Percentiles rank a stretch among this genome's conserved stretches.
phyloP scores from a whole-genome alignment of 2,329 filamentous ascomycete species.

The Ceratocystis huliohia region DNA sequence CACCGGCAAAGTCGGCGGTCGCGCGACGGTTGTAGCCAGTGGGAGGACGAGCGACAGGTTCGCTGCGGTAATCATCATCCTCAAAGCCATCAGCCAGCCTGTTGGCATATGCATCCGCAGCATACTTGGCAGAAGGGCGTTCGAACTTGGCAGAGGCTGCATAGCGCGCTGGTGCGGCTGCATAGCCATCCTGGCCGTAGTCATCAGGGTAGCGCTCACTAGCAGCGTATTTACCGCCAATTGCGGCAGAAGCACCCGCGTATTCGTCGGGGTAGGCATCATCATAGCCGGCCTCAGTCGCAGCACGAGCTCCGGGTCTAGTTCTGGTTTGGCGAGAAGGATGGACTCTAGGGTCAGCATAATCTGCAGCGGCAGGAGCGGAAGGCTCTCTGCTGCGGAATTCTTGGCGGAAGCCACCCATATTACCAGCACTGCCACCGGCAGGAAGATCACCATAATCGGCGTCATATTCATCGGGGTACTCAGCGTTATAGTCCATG shows the following conservation, averaged over 20 bases:
- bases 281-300: conserved; percentile 16
- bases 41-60: conserved; percentile 10
- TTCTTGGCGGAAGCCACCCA: conserved; percentile 17
- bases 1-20: background rate
- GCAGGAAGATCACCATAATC: conserved; percentile 17
- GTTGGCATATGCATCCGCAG: conserved; percentile 9
- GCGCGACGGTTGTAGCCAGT: conserved; percentile 12
- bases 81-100: conserved; percentile 7
- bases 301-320: conserved; percentile 4
- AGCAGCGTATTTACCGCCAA: conserved; percentile 4
- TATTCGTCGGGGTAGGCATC: conserved; percentile 15
- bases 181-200: conserved; percentile 9
- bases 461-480: conserved; percentile 14
- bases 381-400: conserved; percentile 14
- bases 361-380: conserved; percentile 15
- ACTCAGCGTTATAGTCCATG: conserved; percentile 17
- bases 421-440: conserved; percentile 16
- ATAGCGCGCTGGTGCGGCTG: conserved; percentile 11
- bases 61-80: conserved; percentile 12
- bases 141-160: conserved; percentile 13
- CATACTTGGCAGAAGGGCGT: conserved; percentile 15
- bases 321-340: conserved; percentile 7
- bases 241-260: conserved; percentile 1
- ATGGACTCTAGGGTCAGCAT: conserved; percentile 16
- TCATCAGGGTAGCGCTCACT: conserved; percentile 4